These are phyloP conservation scores for Anethum foeniculum DNA, from an alignment of 140 eudicot genomes.

Conservation along the genomic window DNA sequence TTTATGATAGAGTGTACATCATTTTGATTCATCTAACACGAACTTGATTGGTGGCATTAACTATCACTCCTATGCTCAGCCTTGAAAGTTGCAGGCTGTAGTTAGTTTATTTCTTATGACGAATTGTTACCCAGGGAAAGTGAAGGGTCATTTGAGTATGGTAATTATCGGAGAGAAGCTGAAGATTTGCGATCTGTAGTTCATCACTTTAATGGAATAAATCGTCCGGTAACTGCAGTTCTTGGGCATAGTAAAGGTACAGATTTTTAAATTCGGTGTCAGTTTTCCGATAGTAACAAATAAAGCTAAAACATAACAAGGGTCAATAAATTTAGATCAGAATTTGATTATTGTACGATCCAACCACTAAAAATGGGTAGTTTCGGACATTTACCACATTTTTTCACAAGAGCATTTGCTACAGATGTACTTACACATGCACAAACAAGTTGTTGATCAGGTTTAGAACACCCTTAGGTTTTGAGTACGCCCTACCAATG, in stretches of 20 bases:
- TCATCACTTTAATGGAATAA: conserved; percentile 35
- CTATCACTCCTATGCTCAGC: not conserved
- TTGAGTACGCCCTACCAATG: not conserved
- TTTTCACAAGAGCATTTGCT: not conserved
- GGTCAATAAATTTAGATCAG: conserved; percentile 4
- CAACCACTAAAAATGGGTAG: not conserved
- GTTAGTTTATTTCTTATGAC: not conserved
- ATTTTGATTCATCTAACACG: not conserved
- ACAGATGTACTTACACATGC: not conserved
- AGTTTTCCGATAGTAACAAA: conserved; percentile 39
- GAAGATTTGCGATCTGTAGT: conserved; percentile 49
- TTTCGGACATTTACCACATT: not conserved
- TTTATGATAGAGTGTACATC: too few relatives aligned
- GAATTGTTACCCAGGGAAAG: conserved; percentile 45
- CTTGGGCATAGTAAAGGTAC: conserved; percentile 77
- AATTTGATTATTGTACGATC: not conserved
- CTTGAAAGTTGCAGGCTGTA: not conserved
- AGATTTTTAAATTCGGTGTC: not conserved
- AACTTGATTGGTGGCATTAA: not conserved
- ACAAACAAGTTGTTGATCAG: not conserved
- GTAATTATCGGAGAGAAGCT: conserved; percentile 52
- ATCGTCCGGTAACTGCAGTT: conserved; percentile 37
- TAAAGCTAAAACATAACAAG: conserved; percentile 40
- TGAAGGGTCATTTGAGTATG: conserved; percentile 57
- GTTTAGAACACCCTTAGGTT: not conserved